Conservation (phyloP, 2,329 filamentous ascomycete species). For the Metarhizium rileyi region DNA sequence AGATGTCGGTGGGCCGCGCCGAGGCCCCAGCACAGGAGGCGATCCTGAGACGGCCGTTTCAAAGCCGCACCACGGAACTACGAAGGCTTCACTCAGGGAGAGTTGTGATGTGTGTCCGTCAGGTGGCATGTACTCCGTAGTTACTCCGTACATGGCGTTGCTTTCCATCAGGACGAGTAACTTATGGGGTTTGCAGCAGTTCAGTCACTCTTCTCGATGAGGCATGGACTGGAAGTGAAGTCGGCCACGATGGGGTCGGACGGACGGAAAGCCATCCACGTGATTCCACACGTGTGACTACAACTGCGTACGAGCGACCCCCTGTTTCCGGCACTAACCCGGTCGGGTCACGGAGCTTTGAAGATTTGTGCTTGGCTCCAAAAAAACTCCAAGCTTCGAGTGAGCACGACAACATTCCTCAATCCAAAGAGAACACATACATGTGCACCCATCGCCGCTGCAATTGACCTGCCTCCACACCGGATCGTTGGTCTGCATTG, state of each 20-base stretch:
- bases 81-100: not conserved
- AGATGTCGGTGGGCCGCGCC: not conserved
- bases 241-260: too few species aligned
- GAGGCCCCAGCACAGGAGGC: constrained; percentile 7
- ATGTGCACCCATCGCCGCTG: not conserved
- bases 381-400: constrained; percentile 24
- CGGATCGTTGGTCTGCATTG: not conserved
- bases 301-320: not conserved
- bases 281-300: not conserved
- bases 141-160: too few species aligned
- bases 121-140: too few species aligned
- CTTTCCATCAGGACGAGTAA: too few species aligned
- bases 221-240: too few species aligned
- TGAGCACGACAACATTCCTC: constrained; percentile 9
- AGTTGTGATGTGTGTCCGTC: not conserved
- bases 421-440: too few species aligned
- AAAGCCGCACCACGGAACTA: not conserved
- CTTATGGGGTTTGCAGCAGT: too few species aligned
- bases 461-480: not conserved
- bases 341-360: constrained; percentile 7
- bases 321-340: constrained; percentile 1
- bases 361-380: constrained; percentile 8
- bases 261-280: too few species aligned
- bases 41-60: constrained; percentile 11
- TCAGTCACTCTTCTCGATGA: too few species aligned